These are phyloP conservation scores for Rostrohypoxylon terebratum DNA, from an alignment of 495 filamentous ascomycete species.

Conservation along the genomic window DNA sequence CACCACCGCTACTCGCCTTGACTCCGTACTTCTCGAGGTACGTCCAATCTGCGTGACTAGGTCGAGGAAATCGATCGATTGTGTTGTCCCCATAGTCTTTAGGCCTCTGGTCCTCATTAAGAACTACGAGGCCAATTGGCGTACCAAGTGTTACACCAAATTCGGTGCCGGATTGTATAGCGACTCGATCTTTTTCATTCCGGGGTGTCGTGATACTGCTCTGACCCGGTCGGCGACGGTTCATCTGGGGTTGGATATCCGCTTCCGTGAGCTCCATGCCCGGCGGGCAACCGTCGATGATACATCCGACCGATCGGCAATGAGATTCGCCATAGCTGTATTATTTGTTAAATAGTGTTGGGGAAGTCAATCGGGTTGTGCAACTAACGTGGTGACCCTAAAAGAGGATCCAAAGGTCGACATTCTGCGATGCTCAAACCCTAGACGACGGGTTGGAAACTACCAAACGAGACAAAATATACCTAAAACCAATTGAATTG, in stretches of 20 bases:
- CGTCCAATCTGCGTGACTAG: conserved; percentile 95
- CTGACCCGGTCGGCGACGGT: conserved; percentile 89
- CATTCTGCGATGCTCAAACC: conserved; percentile 61
- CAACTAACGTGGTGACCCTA: conserved; percentile 82
- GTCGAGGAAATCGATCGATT: conserved; percentile 91
- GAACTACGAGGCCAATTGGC: conserved; percentile 87
- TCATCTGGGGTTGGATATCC: conserved; percentile 97
- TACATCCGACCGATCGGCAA: conserved; percentile 89
- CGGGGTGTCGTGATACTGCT: conserved; percentile 90
- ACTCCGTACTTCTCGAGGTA: conserved; percentile 98
- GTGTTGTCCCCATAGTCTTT: conserved; percentile 93
- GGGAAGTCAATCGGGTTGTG: conserved; percentile 13
- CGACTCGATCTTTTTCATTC: conserved; percentile 89
- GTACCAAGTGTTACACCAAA: conserved; percentile 92
- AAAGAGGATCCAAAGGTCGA: conserved; percentile 93
- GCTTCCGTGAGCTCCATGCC: conserved; percentile 88
- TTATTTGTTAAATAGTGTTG: conserved; percentile 25
- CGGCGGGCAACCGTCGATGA: conserved; percentile 88
- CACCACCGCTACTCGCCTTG: conserved; percentile 92
- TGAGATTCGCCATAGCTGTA: conserved; percentile 89
- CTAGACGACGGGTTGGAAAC: neutral
- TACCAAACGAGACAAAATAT: neutral
- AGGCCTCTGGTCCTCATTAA: conserved; percentile 93
- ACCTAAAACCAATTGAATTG: neutral
- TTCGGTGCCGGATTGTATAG: conserved; percentile 95